Conservation (phyloP, 345 rosid genomes). For the Citrus reticulata region DNA sequence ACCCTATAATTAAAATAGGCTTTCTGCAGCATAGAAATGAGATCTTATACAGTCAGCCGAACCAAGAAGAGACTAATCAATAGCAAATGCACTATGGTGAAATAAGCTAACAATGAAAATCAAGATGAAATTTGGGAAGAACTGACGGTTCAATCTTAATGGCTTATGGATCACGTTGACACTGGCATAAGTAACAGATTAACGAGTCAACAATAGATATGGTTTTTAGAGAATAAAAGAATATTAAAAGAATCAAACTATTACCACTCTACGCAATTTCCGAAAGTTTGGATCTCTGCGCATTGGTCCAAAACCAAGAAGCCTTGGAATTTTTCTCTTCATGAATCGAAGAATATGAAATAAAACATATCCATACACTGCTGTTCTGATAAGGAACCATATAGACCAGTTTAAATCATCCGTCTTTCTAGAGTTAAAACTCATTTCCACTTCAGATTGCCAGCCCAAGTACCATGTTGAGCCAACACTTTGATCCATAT, state of each 20-base stretch:
- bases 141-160: background rate
- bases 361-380: constrained; percentile 56
- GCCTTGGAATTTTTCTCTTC: constrained; percentile 66
- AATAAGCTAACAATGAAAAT: background rate
- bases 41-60: constrained; percentile 10
- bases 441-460: constrained; percentile 80
- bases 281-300: constrained; percentile 66
- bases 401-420: constrained; percentile 56
- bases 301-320: constrained; percentile 80
- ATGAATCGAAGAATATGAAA: constrained; percentile 58
- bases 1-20: constrained; percentile 53
- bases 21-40: constrained; percentile 51
- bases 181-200: background rate
- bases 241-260: constrained; percentile 15
- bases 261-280: constrained; percentile 83
- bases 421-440: constrained; percentile 53
- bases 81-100: constrained; percentile 4
- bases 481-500: constrained; percentile 64
- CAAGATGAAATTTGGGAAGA: background rate
- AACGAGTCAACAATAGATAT: background rate
- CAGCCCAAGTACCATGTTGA: constrained; percentile 85
- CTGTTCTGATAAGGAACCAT: constrained; percentile 64
- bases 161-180: background rate
- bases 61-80: background rate
- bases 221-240: background rate